These are phyloP conservation scores for Hypoxylon sp. DNA, from an alignment of 2,329 filamentous ascomycete species.

Conservation along the genomic window DNA sequence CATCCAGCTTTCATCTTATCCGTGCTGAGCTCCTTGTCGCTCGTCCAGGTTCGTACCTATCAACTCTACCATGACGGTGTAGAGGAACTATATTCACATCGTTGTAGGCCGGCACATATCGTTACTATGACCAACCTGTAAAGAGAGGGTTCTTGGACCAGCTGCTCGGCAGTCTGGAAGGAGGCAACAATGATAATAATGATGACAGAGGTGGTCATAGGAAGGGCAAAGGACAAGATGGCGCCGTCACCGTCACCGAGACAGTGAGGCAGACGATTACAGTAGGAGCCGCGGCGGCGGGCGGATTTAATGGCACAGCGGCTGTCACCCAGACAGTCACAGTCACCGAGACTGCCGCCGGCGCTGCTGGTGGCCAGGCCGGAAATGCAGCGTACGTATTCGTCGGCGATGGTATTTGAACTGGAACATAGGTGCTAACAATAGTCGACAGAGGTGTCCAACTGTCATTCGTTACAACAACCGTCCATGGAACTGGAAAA, in stretches of 20 bases:
- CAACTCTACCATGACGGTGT: background rate
- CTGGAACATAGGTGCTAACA: constrained; percentile 26
- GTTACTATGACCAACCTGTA: constrained; percentile 38
- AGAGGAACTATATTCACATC: constrained; percentile 27
- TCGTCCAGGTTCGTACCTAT: constrained; percentile 45
- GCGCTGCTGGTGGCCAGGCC: constrained; percentile 11
- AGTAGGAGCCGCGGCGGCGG: constrained; percentile 47
- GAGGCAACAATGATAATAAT: constrained; percentile 4
- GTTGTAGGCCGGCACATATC: constrained; percentile 41
- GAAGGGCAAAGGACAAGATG: constrained; percentile 40
- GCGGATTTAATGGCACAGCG: constrained; percentile 50
- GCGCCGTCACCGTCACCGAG: constrained; percentile 50
- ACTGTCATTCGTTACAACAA: constrained; percentile 56
- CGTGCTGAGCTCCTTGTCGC: constrained; percentile 43
- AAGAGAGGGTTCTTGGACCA: constrained; percentile 49
- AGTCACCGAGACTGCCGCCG: constrained; percentile 45
- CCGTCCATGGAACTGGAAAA: constrained; percentile 52
- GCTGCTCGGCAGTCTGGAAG: constrained; percentile 38
- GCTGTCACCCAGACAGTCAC: constrained; percentile 47
- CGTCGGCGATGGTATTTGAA: background rate
- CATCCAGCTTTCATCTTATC: constrained; percentile 37
- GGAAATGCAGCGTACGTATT: constrained; percentile 37
- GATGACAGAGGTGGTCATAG: constrained; percentile 30
- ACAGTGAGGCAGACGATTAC: constrained; percentile 55
- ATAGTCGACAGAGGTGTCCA: constrained; percentile 39